These are phyloP conservation scores for Datisca glomerata DNA, from an alignment of 306 rosid species.

Conservation along the genomic window DNA sequence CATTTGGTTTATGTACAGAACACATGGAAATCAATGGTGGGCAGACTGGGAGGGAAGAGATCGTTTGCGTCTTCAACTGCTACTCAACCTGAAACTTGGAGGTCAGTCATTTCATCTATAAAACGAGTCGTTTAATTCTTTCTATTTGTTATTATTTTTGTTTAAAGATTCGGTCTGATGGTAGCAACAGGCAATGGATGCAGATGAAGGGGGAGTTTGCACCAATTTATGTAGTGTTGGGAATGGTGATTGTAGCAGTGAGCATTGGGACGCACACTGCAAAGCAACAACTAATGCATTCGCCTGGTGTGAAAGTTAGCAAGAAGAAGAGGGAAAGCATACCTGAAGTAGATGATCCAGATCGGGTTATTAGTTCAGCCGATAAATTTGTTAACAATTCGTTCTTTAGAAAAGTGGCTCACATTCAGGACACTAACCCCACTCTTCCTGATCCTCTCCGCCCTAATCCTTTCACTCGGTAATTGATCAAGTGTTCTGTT, in stretches of 20 bases:
- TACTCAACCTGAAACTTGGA: not conserved
- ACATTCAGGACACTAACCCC: constrained; percentile 1
- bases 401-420: constrained; percentile 15
- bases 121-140: not conserved
- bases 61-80: not conserved
- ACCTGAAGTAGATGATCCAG: constrained; percentile 10
- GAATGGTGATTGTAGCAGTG: constrained; percentile 6
- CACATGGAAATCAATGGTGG: not conserved
- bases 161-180: not conserved
- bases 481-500: not conserved
- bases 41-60: not conserved
- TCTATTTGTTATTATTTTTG: not conserved
- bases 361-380: constrained; percentile 1
- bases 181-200: not conserved
- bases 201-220: constrained; percentile 13
- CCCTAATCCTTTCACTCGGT: constrained; percentile 13
- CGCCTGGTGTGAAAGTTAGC: constrained; percentile 3
- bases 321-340: constrained; percentile 14
- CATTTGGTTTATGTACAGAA: not conserved
- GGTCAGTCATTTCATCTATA: not conserved
- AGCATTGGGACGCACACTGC: constrained; percentile 5
- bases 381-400: constrained; percentile 14
- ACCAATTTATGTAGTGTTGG: constrained; percentile 9
- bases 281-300: constrained; percentile 7
- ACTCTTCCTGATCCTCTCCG: constrained; percentile 5